phyloP scores from a whole-genome alignment of 176 grass and related monocot species.

The Oryza glaberrima region DNA sequence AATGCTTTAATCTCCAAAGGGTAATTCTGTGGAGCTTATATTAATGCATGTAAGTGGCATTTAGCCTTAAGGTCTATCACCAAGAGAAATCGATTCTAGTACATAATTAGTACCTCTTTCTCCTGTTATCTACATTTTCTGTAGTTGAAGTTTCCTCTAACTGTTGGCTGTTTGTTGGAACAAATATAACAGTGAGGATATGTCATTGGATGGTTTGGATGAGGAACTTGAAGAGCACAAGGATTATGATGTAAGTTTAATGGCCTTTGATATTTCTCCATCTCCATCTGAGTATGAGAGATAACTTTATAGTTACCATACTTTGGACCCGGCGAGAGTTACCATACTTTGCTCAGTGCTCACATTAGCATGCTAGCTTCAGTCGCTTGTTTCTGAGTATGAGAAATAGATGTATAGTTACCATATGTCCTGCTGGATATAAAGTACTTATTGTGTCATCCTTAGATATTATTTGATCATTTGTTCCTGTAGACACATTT shows the following conservation, averaged over 20 bases:
- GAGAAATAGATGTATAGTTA: slow-evolving; percentile 5
- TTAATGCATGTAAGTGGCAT: background rate
- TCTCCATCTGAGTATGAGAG: background rate
- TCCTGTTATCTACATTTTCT: slow-evolving; percentile 2
- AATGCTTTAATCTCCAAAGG: background rate
- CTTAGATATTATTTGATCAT: no score
- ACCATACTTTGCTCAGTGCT: background rate
- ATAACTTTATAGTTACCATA: slow-evolving; percentile 28
- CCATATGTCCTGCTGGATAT: background rate
- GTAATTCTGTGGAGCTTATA: background rate
- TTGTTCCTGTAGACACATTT: no score
- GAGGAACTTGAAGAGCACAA: slow-evolving; percentile 72
- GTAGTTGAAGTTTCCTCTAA: background rate
- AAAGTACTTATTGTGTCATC: background rate
- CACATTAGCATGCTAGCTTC: background rate
- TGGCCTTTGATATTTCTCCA: slow-evolving; percentile 8
- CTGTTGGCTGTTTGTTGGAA: slow-evolving; percentile 26
- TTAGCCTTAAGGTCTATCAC: no score
- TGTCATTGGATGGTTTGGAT: slow-evolving; percentile 64
- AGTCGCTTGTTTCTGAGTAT: slow-evolving; percentile 8
- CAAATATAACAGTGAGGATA: slow-evolving; percentile 55
- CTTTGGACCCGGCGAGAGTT: background rate
- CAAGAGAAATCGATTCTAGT: no score
- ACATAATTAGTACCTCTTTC: background rate
- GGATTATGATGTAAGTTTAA: slow-evolving; percentile 65